Base-by-base conservation (phyloP, 2,329 filamentous ascomycete species). In the Calonectria naviculata region DNA sequence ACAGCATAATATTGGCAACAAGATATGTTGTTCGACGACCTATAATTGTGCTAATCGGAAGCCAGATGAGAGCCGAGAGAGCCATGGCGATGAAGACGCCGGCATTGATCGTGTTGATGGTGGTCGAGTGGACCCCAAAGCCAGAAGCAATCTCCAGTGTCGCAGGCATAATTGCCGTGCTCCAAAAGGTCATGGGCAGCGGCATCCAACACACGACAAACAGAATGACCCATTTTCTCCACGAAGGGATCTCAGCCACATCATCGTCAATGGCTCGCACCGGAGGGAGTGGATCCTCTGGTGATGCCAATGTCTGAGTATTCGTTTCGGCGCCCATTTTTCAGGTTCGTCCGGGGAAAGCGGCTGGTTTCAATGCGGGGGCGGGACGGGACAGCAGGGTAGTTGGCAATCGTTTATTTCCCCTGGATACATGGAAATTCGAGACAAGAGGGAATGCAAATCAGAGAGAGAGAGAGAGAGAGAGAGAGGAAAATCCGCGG, bases 191-290 rank as follows among this genome's bases (percentile, higher is more conserved):
- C 77, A 78, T 79, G 12, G 77, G 77, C 5, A 78, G 68, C 1
- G 77, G 76, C 77, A 78, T 78, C 77, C 77, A 78, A 8, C 77
- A 78, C 12, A 78, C 77, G 5, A 78, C 77, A 21, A 78, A 78
- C 17, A 78, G 75, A 13, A 78, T 78, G 1, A 79, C 67, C 76
- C 77, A 79, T 71, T 75, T 79, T n/a, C 77, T 63, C 77, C 77
- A 78, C 0, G 72, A 38, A 0, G 77, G 74, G 3, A 78, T 71
- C 8, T 76, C 70, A 1, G 68, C 73, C 1, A 70, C 77, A 9
- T 74, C 62, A 28, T 78, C 76, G 42, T 79, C 77, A 29, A 78
- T 70, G 41, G 77, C 54, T 12, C 60, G 24, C 0, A 66, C 49
- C 6, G 70, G 70, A n/a, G 61, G 63, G 31, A 60, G 24, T 13